Percentiles rank a stretch among this genome's conserved stretches.
These are phyloP conservation scores for Phytophthora tubulina DNA, from an alignment of 352 stramenopile species.

Conservation along the genomic window DNA sequence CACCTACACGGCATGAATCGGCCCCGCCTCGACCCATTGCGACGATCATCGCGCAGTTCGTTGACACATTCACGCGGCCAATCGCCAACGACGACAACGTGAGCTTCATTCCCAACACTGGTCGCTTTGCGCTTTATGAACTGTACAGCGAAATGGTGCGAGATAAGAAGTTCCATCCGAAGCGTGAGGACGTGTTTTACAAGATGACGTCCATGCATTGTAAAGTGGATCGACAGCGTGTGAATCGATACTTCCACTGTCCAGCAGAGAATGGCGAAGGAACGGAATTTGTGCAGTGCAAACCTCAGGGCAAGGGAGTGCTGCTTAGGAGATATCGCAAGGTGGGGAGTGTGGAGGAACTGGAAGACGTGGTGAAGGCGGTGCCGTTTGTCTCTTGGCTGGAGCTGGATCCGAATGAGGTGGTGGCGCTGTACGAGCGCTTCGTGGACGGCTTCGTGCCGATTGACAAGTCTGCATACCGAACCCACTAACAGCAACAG, in stretches of 20 bases:
- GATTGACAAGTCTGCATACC: conserved; percentile 50
- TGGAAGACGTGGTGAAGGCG: conserved; percentile 37
- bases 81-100: conserved; percentile 71
- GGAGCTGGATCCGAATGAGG: conserved; percentile 40
- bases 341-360: conserved; percentile 16
- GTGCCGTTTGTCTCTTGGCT: conserved; percentile 46
- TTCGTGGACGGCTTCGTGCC: conserved; percentile 58
- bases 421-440: conserved; percentile 44
- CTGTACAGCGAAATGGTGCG: conserved; percentile 54
- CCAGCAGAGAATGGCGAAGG: conserved; percentile 14
- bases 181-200: conserved; percentile 64
- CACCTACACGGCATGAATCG: neutral
- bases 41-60: conserved; percentile 53
- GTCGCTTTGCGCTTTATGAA: conserved; percentile 55
- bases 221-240: conserved; percentile 66
- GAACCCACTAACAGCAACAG: conserved; percentile 17
- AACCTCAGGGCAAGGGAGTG: conserved; percentile 63
- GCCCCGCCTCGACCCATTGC: conserved; percentile 32
- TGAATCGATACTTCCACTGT: conserved; percentile 59
- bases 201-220: conserved; percentile 71
- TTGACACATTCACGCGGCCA: conserved; percentile 58
- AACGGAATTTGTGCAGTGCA: conserved; percentile 45
- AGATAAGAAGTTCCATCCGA: conserved; percentile 50
- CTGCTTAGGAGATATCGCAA: conserved; percentile 55
- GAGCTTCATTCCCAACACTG: conserved; percentile 64